Conservation (phyloP, 2,329 filamentous ascomycete species). For the Exophiala sideris region DNA sequence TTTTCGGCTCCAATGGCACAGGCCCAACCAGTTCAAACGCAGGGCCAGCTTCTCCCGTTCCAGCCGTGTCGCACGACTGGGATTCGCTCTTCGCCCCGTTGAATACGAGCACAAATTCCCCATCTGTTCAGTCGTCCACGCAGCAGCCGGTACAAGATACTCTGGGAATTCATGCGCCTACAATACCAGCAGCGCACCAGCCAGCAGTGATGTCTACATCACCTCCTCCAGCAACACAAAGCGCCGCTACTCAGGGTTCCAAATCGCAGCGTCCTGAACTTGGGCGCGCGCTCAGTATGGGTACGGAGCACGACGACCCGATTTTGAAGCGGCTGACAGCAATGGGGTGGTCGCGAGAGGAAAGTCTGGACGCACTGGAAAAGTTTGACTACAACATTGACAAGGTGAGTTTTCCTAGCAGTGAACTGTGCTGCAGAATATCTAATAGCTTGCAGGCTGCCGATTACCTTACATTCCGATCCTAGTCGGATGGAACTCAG, state of each 20-base stretch:
- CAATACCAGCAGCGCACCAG: neutral
- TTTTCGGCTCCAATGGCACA: constrained; percentile 40
- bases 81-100: constrained; percentile 76
- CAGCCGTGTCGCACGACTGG: constrained; percentile 70
- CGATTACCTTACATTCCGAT: constrained; percentile 30
- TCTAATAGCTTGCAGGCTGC: constrained; percentile 28
- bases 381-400: constrained; percentile 96
- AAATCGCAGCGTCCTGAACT: constrained; percentile 27
- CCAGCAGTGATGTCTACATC: constrained; percentile 3
- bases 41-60: constrained; percentile 35
- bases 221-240: neutral
- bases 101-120: constrained; percentile 29
- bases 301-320: constrained; percentile 82
- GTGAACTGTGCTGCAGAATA: neutral
- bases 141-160: neutral
- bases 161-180: neutral
- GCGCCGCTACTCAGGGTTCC: neutral
- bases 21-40: constrained; percentile 16
- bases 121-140: neutral
- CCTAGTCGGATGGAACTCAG: constrained; percentile 4
- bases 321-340: constrained; percentile 83
- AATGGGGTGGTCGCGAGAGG: constrained; percentile 78
- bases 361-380: constrained; percentile 77
- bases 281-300: constrained; percentile 62
- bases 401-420: constrained; percentile 59